Conservation (phyloP, 129 eudicot species). For the Tanacetum coccineum region DNA sequence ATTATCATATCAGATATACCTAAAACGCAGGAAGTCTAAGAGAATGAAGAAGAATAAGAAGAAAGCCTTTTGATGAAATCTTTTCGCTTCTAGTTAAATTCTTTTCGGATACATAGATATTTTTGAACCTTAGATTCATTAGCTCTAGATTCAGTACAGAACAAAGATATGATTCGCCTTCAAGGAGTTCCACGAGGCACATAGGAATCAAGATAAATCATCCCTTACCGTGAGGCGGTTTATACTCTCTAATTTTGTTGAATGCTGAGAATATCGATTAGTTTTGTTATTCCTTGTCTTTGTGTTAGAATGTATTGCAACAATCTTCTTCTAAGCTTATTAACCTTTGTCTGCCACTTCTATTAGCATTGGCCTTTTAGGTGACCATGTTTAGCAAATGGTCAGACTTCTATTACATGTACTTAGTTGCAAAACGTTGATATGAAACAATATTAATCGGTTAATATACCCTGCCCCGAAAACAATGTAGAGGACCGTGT, state of each 20-base stretch:
- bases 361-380: not conserved
- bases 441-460: too few relatives aligned
- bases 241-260: too few relatives aligned
- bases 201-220: not conserved
- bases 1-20: slow-evolving; percentile 84
- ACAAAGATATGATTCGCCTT: not conserved
- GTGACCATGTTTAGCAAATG: not conserved
- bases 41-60: slow-evolving; percentile 52
- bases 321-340: not conserved
- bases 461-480: too few relatives aligned
- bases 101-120: slow-evolving; percentile 3
- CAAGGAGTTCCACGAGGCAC: not conserved
- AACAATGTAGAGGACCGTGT: too few relatives aligned
- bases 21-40: slow-evolving; percentile 64
- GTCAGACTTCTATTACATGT: not conserved
- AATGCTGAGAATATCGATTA: too few relatives aligned
- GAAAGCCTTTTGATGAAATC: slow-evolving; percentile 27
- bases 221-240: not conserved
- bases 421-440: not conserved
- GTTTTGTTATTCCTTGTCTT: too few relatives aligned
- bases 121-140: not conserved
- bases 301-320: too few relatives aligned
- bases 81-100: not conserved
- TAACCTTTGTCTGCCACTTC: not conserved
- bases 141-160: not conserved